Evolutionary conservation across 106 monocot genomes (phyloP).

Genomic region (Dendrobium chrysotoxum): DNA sequence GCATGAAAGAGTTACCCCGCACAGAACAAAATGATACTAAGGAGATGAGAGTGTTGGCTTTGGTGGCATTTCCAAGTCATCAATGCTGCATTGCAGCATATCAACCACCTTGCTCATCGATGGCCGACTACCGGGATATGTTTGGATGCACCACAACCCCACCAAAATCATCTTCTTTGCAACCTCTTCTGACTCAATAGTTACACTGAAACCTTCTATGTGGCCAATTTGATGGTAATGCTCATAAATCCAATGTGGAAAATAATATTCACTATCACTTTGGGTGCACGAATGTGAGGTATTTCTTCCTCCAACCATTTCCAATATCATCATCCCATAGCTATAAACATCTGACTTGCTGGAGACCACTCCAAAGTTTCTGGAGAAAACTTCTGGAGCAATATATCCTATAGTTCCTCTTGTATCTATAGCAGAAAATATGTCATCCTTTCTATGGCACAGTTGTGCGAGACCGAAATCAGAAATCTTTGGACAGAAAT

Average conservation of each 20-base stretch:
- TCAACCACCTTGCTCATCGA: constrained; percentile 7
- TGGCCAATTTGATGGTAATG: not conserved
- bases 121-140: constrained; percentile 8
- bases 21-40: not conserved
- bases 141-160: constrained; percentile 17
- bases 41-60: not conserved
- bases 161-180: constrained; percentile 11
- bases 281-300: not conserved
- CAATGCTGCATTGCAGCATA: constrained; percentile 7
- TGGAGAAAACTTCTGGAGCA: constrained; percentile 15
- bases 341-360: constrained; percentile 17
- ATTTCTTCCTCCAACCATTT: constrained; percentile 13
- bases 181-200: not conserved
- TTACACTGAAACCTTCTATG: not conserved
- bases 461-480: constrained; percentile 15
- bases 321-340: constrained; percentile 16
- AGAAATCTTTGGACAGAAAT: constrained; percentile 15
- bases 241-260: constrained; percentile 11
- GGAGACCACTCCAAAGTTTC: constrained; percentile 12
- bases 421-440: not conserved
- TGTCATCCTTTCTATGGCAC: not conserved
- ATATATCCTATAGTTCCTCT: constrained; percentile 14
- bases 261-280: not conserved
- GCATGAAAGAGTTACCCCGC: too few relatives aligned
- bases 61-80: constrained; percentile 16